These are phyloP conservation scores for Jaenimonas drosophilae DNA, from an alignment of 208 protist species.

Conservation along the genomic window DNA sequence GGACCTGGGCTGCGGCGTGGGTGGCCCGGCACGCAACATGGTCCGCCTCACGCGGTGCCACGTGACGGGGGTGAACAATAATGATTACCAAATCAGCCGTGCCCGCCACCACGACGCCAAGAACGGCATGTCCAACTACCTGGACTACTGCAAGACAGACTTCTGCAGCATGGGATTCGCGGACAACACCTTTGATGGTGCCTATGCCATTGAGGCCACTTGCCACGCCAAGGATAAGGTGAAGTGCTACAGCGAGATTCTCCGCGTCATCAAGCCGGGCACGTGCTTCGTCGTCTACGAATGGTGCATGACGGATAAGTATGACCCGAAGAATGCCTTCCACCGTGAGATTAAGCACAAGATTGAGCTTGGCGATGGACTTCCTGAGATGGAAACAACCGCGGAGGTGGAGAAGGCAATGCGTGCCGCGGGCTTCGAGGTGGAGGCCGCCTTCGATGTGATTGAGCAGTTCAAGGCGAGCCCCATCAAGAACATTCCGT, in stretches of 20 bases:
- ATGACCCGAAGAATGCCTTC: conserved; percentile 83
- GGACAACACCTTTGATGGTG: conserved; percentile 90
- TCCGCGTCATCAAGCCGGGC: conserved; percentile 91
- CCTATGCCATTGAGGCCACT: conserved; percentile 95
- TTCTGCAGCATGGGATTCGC: conserved; percentile 89
- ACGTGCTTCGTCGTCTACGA: conserved; percentile 92
- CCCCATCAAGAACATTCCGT: conserved; percentile 74
- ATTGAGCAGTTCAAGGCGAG: conserved; percentile 46
- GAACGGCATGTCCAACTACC: conserved; percentile 54
- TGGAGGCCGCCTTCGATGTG: conserved; percentile 74
- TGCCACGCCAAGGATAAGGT: conserved; percentile 94
- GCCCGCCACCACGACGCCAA: conserved; percentile 66
- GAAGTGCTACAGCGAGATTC: conserved; percentile 91
- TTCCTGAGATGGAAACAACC: conserved; percentile 85
- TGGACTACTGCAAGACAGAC: conserved; percentile 88
- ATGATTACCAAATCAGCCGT: conserved; percentile 93
- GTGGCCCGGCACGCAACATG: conserved; percentile 92
- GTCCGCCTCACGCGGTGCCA: conserved; percentile 91
- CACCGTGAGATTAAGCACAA: conserved; percentile 84
- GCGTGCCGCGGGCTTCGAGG: conserved; percentile 88
- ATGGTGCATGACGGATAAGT: conserved; percentile 94
- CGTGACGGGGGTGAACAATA: conserved; percentile 96
- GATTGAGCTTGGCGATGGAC: conserved; percentile 94
- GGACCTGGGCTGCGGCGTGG: conserved; percentile 96
- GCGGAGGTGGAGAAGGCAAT: conserved; percentile 70